These are phyloP conservation scores for Taphrina pruni DNA, from an alignment of 1,139 yeast species.

Conservation along the genomic window DNA sequence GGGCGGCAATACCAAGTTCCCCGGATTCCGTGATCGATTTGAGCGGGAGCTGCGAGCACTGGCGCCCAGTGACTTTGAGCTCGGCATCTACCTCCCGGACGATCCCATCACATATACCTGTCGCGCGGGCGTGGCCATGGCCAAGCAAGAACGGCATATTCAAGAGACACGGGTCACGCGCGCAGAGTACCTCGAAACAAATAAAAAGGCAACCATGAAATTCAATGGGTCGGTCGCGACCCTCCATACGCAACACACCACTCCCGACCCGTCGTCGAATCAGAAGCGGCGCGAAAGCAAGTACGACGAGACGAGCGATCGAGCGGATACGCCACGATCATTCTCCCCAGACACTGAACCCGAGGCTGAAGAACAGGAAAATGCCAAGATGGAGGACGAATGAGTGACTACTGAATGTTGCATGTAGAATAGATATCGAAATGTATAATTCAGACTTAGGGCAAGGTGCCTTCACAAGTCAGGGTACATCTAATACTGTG, in stretches of 20 bases:
- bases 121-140: conserved; percentile 7
- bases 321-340: conserved; percentile 35
- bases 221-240: background rate
- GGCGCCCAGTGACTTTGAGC: conserved; percentile 18
- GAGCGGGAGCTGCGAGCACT: conserved; percentile 37
- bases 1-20: conserved; percentile 81
- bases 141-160: background rate
- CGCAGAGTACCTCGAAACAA: conserved; percentile 16
- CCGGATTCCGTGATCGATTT: conserved; percentile 66
- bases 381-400: background rate
- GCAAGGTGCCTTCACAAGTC: no score
- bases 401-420: background rate
- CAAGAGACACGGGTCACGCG: conserved; percentile 17
- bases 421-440: background rate
- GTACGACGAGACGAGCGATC: conserved; percentile 34
- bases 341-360: conserved; percentile 36
- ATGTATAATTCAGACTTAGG: no score
- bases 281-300: conserved; percentile 28
- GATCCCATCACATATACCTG: conserved; percentile 24
- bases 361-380: conserved; percentile 5
- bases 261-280: background rate
- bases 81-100: conserved; percentile 19
- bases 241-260: conserved; percentile 5
- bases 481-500: no score
- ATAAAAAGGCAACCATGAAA: conserved; percentile 7